Base-by-base conservation (phyloP, 73 alveolate genomes). In the Tetrahymena elliotti region DNA sequence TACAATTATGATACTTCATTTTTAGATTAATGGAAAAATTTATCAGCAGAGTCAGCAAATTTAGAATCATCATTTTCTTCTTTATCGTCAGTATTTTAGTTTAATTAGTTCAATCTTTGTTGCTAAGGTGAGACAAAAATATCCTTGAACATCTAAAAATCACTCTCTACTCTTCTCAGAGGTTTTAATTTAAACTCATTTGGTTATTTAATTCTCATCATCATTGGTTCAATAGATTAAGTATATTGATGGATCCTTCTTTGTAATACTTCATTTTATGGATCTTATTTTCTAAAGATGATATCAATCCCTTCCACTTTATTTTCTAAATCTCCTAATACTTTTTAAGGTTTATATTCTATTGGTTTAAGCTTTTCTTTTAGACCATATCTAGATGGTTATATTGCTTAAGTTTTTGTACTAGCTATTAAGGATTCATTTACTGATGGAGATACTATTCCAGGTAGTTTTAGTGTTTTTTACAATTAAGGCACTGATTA, bases 151-250 rank as follows among this genome's bases (percentile, higher is more conserved):
- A 94, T 94, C 38, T 94, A 31, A 92, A 94, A 52, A 88, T 94
- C 96, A 18, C 93, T 94, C 54, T 94, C 96, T 38, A 83, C 82
- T 88, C 96, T 94, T 22, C 96, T 83, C 16, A 94, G 83, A 68
- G 96, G 96, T 88, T 94, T 94, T 92, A 84, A 84, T 53, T 94
- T 94, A 94, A 84, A 94, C 84, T 94, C 96, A 52, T 94, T 94
- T 4, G 96, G 96, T 94, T 94, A 94, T 68, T 68, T 68, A 2
- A 68, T 68, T 27, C 88, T n/a, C 88, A 27, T n/a, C 88, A 68
- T 68, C 88, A 68, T 68, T 18, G 88, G 88, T 24, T 68, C 88
- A 68, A 68, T 68, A 3, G 88, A 68, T 68, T 68, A 31, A 24
- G 88, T 68, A 10, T 68, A 68, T 24, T 68, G 36, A 18, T 68